Conservation (phyloP, 2,329 filamentous ascomycete species). For the Colletotrichum musicola region DNA sequence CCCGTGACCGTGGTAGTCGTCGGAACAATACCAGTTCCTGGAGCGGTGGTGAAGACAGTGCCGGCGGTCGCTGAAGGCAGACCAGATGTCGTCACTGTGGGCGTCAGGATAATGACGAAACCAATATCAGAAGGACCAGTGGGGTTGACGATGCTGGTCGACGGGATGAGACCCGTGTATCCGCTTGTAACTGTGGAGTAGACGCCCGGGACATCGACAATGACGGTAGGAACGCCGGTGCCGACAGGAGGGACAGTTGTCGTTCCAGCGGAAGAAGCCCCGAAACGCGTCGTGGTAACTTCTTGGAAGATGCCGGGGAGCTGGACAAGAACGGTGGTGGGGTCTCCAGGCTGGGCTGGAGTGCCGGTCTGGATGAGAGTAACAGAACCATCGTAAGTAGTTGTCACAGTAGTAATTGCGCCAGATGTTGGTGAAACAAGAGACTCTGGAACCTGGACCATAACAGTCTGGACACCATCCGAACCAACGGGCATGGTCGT, state of each 20-base stretch:
- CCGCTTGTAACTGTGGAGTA: constrained; percentile 28
- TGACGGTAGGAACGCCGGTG: constrained; percentile 17
- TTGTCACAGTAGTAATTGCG: constrained; percentile 21
- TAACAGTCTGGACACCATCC: constrained; percentile 22
- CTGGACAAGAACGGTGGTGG: constrained; percentile 27
- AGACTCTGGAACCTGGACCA: constrained; percentile 5
- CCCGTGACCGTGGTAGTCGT: constrained; percentile 5
- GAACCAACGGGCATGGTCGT: constrained; percentile 20
- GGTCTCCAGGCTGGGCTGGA: constrained; percentile 4
- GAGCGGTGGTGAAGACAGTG: constrained; percentile 9
- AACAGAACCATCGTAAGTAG: constrained; percentile 12
- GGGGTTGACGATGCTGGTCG: constrained; percentile 15
- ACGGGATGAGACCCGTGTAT: constrained; percentile 23
- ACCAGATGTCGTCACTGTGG: neutral
- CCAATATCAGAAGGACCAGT: constrained; percentile 15
- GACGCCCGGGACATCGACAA: constrained; percentile 15
- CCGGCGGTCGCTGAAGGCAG: neutral
- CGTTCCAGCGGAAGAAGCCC: constrained; percentile 22
- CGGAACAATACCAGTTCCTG: neutral
- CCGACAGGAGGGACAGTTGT: constrained; percentile 10
- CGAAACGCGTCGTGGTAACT: constrained; percentile 24
- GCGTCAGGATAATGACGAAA: constrained; percentile 22
- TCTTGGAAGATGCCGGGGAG: constrained; percentile 5
- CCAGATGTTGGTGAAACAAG: neutral
- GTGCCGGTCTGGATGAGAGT: constrained; percentile 17